Percentiles rank a stretch among this genome's conserved stretches.
Evolutionary conservation across 2,329 filamentous ascomycete genomes (phyloP).

Genomic region (Chaetomiaceae sp.): DNA sequence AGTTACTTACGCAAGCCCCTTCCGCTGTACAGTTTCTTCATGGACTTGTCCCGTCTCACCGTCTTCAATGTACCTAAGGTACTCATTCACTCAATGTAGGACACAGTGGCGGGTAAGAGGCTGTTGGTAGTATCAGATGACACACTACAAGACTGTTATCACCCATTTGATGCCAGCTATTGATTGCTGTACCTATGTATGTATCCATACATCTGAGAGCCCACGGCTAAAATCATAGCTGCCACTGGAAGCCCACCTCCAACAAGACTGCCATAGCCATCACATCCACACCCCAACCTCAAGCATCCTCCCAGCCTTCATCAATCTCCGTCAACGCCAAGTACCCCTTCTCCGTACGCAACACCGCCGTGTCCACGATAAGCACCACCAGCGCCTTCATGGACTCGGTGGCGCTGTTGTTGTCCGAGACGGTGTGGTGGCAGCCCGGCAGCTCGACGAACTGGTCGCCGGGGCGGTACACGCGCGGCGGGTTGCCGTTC

Average conservation of each 20-base stretch:
- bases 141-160: too few relatives aligned
- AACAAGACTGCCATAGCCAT: background rate
- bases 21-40: too few relatives aligned
- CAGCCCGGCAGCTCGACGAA: slow-evolving; percentile 42
- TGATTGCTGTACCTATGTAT: too few relatives aligned
- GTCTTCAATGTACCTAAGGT: too few relatives aligned
- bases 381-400: slow-evolving; percentile 14
- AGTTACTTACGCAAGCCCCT: too few relatives aligned
- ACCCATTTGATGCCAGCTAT: too few relatives aligned
- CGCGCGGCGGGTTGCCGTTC: slow-evolving; percentile 39
- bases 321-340: slow-evolving; percentile 6
- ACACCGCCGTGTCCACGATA: slow-evolving; percentile 11
- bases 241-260: background rate
- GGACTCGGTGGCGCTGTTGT: slow-evolving; percentile 34
- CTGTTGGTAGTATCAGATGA: too few relatives aligned
- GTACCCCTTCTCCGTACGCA: slow-evolving; percentile 8
- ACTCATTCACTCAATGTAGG: too few relatives aligned
- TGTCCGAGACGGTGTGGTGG: slow-evolving; percentile 42
- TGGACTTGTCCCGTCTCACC: too few relatives aligned
- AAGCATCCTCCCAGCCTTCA: slow-evolving; percentile 2
- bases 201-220: too few relatives aligned
- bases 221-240: background rate
- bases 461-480: slow-evolving; percentile 32
- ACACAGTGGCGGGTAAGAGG: too few relatives aligned
- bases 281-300: background rate